Evolutionary conservation across 2,329 filamentous ascomycete genomes (phyloP).

Genomic region (Ilyonectria robusta): DNA sequence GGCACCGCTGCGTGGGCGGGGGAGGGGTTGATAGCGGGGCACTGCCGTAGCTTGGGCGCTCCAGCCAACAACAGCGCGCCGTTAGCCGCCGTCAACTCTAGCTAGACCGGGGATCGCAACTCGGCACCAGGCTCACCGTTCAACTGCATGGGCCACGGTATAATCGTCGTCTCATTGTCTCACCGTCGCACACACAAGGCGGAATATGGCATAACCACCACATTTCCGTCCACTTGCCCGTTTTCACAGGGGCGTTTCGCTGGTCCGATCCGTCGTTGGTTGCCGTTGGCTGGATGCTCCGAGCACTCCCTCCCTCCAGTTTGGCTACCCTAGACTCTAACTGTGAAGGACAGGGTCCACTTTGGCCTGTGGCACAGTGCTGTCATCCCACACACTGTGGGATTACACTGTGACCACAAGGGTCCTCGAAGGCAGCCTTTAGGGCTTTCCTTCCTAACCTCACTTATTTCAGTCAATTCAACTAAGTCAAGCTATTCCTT

Average conservation of each 20-base stretch:
- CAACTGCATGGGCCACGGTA: not conserved
- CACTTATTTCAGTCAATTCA: too few species aligned
- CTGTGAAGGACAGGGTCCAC: too few species aligned
- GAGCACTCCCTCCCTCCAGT: not conserved
- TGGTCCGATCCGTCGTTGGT: not conserved
- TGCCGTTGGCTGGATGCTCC: not conserved
- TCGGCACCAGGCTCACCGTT: not conserved
- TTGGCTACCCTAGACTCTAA: not conserved
- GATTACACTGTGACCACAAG: too few species aligned
- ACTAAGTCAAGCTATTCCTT: too few species aligned
- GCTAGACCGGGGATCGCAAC: constrained; percentile 9
- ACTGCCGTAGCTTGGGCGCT: not conserved
- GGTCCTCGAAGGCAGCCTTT: too few species aligned
- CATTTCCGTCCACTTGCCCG: not conserved
- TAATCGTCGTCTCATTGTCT: not conserved
- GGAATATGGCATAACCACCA: not conserved
- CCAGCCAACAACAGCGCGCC: constrained; percentile 3
- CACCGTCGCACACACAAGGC: not conserved
- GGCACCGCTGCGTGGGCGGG: constrained; percentile 8
- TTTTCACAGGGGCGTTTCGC: not conserved
- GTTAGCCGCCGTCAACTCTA: constrained; percentile 12
- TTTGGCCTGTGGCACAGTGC: too few species aligned
- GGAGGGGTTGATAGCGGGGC: not conserved
- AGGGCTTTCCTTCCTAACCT: too few species aligned
- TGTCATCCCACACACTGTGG: too few species aligned